Conservation (phyloP, 2,329 filamentous ascomycete species). For the Sporothrix luriei region DNA sequence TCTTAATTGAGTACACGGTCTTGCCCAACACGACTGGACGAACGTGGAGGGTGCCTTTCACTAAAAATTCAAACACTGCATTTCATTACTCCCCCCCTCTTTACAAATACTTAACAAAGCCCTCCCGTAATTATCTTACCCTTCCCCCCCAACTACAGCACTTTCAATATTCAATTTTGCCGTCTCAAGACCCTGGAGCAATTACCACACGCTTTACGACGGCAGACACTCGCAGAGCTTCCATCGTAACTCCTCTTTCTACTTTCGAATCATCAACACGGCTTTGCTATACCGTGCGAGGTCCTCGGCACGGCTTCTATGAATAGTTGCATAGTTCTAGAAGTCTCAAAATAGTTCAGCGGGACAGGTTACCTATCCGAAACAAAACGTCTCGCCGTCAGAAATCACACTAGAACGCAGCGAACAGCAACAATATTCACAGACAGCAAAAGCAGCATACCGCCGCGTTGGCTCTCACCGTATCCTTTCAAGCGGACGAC, state of each 20-base stretch:
- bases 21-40: constrained; percentile 19
- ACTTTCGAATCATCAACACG: neutral
- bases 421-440: neutral
- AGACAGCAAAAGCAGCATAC: neutral
- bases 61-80: constrained; percentile 1
- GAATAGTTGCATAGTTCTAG: constrained; percentile 3
- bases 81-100: neutral
- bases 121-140: neutral
- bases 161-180: constrained; percentile 20
- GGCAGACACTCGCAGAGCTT: neutral
- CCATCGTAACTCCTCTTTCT: neutral
- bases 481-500: constrained; percentile 29
- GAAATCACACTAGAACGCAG: neutral
- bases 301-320: neutral
- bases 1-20: constrained; percentile 24
- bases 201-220: neutral
- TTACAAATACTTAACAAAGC: constrained; percentile 10
- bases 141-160: neutral
- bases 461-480: constrained; percentile 35
- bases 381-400: neutral
- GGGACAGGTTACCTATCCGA: neutral
- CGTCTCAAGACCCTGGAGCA: neutral
- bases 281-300: neutral
- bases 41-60: neutral
- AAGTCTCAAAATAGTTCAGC: constrained; percentile 16